Evolutionary conservation across 2,329 filamentous ascomycete genomes (phyloP).

Genomic region (Tolypocladium tropicale): DNA sequence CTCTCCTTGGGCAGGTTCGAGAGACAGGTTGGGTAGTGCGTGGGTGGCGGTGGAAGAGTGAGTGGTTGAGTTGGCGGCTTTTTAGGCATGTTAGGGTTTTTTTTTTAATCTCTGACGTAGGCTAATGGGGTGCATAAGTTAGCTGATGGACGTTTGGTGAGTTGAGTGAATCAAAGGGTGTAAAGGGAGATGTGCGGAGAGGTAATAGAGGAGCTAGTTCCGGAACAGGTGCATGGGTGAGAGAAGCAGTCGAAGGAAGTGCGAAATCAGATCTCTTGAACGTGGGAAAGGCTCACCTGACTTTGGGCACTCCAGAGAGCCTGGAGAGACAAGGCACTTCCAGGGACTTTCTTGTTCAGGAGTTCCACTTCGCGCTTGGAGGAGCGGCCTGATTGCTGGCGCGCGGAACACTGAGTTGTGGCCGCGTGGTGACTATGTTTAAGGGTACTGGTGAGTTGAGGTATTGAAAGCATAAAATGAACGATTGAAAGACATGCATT

Average conservation of each 20-base stretch:
- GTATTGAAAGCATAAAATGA: too few relatives aligned
- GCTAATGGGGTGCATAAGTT: too few relatives aligned
- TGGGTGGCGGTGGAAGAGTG: background rate
- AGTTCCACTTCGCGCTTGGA: background rate
- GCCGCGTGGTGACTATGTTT: too few relatives aligned
- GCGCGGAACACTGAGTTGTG: too few relatives aligned
- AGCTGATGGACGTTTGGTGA: too few relatives aligned
- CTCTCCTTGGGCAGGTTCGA: background rate
- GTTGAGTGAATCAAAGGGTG: too few relatives aligned
- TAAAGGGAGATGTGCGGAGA: background rate
- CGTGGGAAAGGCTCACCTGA: background rate
- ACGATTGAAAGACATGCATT: too few relatives aligned
- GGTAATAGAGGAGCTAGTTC: background rate
- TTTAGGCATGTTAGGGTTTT: background rate
- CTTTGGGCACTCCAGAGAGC: background rate
- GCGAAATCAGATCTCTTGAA: background rate
- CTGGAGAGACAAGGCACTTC: background rate
- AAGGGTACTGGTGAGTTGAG: too few relatives aligned
- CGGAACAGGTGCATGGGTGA: background rate
- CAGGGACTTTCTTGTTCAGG: background rate
- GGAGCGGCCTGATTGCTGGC: too few relatives aligned
- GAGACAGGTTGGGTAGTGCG: slow-evolving; percentile 1
- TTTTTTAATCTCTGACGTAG: too few relatives aligned
- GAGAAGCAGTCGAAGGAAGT: background rate
- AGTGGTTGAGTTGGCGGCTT: background rate